A percentile compares a stretch with the other conserved stretches of the same genome.
These are phyloP conservation scores for Apostasia shenzhenica DNA, from an alignment of 106 monocot genomes.

Conservation along the genomic window DNA sequence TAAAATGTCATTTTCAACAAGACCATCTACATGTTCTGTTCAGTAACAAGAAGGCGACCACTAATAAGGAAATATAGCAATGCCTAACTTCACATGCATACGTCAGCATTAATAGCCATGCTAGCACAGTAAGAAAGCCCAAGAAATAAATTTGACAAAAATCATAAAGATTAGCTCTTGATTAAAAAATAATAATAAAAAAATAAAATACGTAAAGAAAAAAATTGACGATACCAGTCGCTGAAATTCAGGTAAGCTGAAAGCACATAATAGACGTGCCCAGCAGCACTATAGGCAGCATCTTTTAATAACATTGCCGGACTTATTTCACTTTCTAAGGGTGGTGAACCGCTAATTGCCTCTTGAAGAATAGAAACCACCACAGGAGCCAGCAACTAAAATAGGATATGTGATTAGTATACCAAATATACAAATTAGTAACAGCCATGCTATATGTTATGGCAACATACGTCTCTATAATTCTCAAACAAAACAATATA, in stretches of 20 bases:
- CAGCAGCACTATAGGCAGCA: constrained; percentile 93
- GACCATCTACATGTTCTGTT: not conserved
- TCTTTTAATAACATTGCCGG: constrained; percentile 94
- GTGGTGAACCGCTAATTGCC: constrained; percentile 64
- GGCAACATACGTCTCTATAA: constrained; percentile 61
- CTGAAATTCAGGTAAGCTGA: constrained; percentile 78
- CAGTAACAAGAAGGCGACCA: not conserved
- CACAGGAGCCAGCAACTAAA: constrained; percentile 74
- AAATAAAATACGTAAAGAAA: not conserved
- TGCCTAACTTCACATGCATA: not conserved
- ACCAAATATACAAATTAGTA: not conserved
- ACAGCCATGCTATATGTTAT: not conserved
- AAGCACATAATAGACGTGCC: constrained; percentile 98
- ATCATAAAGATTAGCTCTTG: not conserved
- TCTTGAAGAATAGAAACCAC: constrained; percentile 92
- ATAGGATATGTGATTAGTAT: constrained; percentile 8
- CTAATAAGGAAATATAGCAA: not conserved
- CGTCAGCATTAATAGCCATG: not conserved
- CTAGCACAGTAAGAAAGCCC: not conserved
- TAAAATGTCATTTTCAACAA: not conserved
- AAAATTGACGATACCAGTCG: constrained; percentile 52
- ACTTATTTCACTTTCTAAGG: constrained; percentile 63
- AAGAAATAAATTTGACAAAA: not conserved
- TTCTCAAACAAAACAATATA: constrained; percentile 97
- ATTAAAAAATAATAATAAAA: not conserved